These are phyloP conservation scores for Dichotomopilus funicola DNA, from an alignment of 2,329 filamentous ascomycete genomes.

Conservation along the genomic window DNA sequence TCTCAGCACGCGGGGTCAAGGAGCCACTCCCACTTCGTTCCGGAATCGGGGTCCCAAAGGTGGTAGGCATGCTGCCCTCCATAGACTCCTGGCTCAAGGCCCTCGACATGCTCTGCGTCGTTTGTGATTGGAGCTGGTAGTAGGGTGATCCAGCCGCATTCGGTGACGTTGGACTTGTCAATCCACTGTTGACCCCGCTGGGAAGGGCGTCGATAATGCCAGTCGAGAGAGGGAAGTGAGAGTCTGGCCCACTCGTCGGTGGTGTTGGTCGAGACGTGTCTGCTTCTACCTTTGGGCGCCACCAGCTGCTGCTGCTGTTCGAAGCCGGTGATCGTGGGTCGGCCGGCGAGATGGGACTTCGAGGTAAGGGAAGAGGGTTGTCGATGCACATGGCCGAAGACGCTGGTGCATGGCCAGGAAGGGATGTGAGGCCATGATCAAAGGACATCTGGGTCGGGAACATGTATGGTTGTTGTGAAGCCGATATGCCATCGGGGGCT, in stretches of 20 bases:
- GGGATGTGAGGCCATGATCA: constrained; percentile 2
- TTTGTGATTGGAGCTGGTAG: constrained; percentile 9
- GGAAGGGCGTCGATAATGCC: constrained; percentile 6
- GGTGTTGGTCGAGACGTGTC: constrained; percentile 14
- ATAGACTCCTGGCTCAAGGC: constrained; percentile 21
- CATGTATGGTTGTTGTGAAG: constrained; percentile 13
- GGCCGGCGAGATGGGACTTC: constrained; percentile 8
- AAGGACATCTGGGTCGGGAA: constrained; percentile 15
- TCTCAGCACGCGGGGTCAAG: constrained; percentile 10
- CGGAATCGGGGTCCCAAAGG: constrained; percentile 13
- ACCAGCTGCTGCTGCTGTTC: constrained; percentile 13
- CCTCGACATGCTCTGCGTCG: constrained; percentile 14
- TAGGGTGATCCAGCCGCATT: constrained; percentile 11
- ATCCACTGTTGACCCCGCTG: neutral
- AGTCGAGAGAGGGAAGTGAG: constrained; percentile 14
- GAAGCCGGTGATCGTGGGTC: constrained; percentile 8
- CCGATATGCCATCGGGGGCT: constrained; percentile 1
- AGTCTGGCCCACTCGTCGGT: constrained; percentile 5
- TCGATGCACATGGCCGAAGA: constrained; percentile 20
- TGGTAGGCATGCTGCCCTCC: constrained; percentile 11
- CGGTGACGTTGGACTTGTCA: constrained; percentile 17
- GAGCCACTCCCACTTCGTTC: constrained; percentile 9
- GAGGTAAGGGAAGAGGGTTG: constrained; percentile 9
- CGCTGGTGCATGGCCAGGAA: neutral
- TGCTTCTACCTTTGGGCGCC: constrained; percentile 12